phyloP scores from a whole-genome alignment of 108 stramenopile genomes.

The Stephanodiscus triporus region DNA sequence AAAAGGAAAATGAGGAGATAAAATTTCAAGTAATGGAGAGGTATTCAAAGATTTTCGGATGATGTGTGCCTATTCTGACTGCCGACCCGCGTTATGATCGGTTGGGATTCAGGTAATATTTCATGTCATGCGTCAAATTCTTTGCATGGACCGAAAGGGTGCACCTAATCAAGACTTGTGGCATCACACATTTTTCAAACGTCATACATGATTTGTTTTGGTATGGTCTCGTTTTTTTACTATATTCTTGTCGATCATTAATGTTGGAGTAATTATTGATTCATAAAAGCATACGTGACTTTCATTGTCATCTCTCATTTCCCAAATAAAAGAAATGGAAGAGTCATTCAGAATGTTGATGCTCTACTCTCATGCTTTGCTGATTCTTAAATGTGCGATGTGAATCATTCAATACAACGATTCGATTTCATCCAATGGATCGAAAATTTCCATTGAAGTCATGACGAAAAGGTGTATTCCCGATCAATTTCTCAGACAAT shows the following conservation, averaged over 20 bases:
- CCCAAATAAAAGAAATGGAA: slow-evolving; percentile 14
- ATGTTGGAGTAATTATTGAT: too few species aligned
- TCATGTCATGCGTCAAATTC: too few species aligned
- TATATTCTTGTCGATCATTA: too few species aligned
- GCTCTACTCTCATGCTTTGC: neutral
- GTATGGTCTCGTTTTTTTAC: too few species aligned
- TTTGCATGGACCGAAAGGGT: too few species aligned
- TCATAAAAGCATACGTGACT: neutral
- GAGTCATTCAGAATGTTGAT: slow-evolving; percentile 31
- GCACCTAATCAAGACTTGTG: too few species aligned
- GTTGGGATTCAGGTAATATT: too few species aligned
- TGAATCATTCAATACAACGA: neutral
- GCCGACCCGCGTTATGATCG: too few species aligned
- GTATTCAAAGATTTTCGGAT: slow-evolving; percentile 25
- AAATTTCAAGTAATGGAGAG: slow-evolving; percentile 39
- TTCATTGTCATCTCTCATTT: slow-evolving; percentile 32
- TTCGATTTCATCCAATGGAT: slow-evolving; percentile 13
- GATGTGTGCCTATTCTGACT: too few species aligned
- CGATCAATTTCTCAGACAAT: neutral
- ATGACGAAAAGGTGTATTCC: neutral
- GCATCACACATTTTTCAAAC: too few species aligned
- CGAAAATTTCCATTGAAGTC: slow-evolving; percentile 16
- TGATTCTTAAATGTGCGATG: neutral
- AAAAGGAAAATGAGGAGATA: slow-evolving; percentile 28
- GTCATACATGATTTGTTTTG: too few species aligned